Base-by-base conservation (phyloP, 768 basidiomycete species). In the Ramaria rubella region DNA sequence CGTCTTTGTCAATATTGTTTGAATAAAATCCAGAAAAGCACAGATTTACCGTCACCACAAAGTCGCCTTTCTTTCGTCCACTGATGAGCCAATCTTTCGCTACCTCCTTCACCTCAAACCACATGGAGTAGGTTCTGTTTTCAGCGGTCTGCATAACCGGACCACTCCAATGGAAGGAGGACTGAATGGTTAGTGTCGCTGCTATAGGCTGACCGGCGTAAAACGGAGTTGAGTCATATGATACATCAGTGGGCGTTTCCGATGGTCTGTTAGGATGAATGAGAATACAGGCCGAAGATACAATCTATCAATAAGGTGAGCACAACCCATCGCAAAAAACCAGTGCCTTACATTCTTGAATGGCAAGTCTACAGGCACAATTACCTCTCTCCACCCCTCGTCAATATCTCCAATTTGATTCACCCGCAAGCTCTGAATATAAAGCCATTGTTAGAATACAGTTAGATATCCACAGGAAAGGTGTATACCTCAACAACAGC, bases 191-290 rank as follows among this genome's bases (percentile, higher is more conserved):
- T 31, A 96, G 69, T 11, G 73, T 74, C 1, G 84, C 83, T 17
- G 81, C 73, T n/a, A 95, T 78, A 0, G 93, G 89, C 62, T 94
- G 90, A 0, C 94, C 94, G 23, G 94, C 92, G 63, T 90, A 94
- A 61, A 88, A 71, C 2, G 78, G 74, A 4, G 70, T 65, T 24
- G 26, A 3, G 6, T 19, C 29, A 34, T 19, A 14, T 14, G 68
- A 55, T 43, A 68, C 65, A 30, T 64, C 64, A 34, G 64, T 60
- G 23, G 55, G 58, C 40, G 61, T 63, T 34, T 61, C 72, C 52
- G 64, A 69, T 57, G 72, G 60, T 50, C 4, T 79, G 36, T 78
- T 73, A 36, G 80, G 65, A 17, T 77, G 57, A 26, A 86, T 67
- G 46, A 67, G 70, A 45, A 90, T 72, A 38, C 73, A 71, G 5